Base-by-base conservation (phyloP, 1,284 basidiomycete genomes). In the Moesziomyces globuligerus region DNA sequence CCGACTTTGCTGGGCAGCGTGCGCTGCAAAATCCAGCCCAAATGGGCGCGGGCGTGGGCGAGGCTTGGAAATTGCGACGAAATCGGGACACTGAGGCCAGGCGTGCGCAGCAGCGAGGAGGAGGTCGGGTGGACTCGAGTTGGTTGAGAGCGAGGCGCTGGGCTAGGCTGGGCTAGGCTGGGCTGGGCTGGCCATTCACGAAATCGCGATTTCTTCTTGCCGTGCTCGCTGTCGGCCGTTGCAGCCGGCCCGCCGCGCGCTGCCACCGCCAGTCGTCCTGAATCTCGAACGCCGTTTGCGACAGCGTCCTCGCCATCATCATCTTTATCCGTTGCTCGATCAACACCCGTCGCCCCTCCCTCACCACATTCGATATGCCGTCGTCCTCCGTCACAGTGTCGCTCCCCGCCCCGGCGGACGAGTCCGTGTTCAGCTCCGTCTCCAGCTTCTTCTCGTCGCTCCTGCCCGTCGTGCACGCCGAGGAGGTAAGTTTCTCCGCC, bases 401-500 rank as follows among this genome's bases (percentile, higher is more conserved):
- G 43, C 48, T 61, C 50, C 58, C 54, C 46, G 64, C 44, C 26
- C 44, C 53, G 53, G 48, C 41, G 39, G 69, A 72, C 37, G 64
- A 72, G 50, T 70, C 72, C 41, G 44, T 74, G 46, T 67, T 74
- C 53, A 59, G 52, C 50, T 58, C 59, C 41, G 68, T 74, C 37
- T 55, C 68, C 44, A 59, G 56, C 52, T 75, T 76, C 64, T 68
- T 73, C 71, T 59, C 66, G 46, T 65, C 70, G 32, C 47, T 79
- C 37, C 44, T 79, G 41, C 75, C 76, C 25, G 61, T 67, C 25
- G 73, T 48, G 41, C 65, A 74, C 66, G 69, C 65, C 68, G 75
- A 78, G 49, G 64, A 72, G 64, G 67, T 71, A 61, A 72, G 72
- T 66, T 57, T 65, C 38, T n/a, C n/a, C n/a, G n/a, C n/a, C n/a